Evolutionary conservation across 1,284 basidiomycete genomes (phyloP).

Genomic region (Cutaneotrichosporon dermatis): DNA sequence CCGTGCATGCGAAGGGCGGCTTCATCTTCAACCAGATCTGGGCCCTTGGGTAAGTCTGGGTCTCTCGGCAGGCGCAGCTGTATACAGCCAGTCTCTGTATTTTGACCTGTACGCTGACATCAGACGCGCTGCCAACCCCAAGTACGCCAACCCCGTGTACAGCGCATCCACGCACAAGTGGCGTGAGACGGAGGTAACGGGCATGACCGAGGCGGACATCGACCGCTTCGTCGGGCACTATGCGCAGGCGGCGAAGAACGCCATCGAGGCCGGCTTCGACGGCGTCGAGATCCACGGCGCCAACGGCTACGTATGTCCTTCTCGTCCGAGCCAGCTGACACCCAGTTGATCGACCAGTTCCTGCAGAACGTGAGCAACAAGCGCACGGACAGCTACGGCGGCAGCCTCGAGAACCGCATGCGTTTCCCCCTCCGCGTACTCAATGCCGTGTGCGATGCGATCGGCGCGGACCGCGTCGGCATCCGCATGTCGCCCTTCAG

Average conservation of each 20-base stretch:
- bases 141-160: conserved; percentile 16
- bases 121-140: conserved; percentile 16
- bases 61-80: too few relatives aligned
- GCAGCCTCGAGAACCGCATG: conserved; percentile 56
- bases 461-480: conserved; percentile 54
- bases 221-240: conserved; percentile 52
- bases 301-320: conserved; percentile 25
- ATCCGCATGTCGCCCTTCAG: conserved; percentile 58
- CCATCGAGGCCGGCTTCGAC: conserved; percentile 62
- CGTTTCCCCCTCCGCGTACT: conserved; percentile 57
- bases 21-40: conserved; percentile 55
- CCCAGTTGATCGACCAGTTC: conserved; percentile 58
- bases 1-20: conserved; percentile 53
- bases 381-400: conserved; percentile 61
- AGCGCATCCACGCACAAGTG: conserved; percentile 24
- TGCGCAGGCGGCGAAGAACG: conserved; percentile 54
- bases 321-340: too few relatives aligned
- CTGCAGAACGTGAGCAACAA: conserved; percentile 55
- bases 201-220: conserved; percentile 38
- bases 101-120: conserved; percentile 1
- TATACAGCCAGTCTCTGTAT: too few relatives aligned
- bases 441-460: conserved; percentile 53
- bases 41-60: conserved; percentile 52
- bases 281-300: conserved; percentile 57
- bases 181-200: conserved; percentile 6